Evolutionary conservation across 306 rosid species (phyloP).

Genomic region (Begonia peltatifolia): DNA sequence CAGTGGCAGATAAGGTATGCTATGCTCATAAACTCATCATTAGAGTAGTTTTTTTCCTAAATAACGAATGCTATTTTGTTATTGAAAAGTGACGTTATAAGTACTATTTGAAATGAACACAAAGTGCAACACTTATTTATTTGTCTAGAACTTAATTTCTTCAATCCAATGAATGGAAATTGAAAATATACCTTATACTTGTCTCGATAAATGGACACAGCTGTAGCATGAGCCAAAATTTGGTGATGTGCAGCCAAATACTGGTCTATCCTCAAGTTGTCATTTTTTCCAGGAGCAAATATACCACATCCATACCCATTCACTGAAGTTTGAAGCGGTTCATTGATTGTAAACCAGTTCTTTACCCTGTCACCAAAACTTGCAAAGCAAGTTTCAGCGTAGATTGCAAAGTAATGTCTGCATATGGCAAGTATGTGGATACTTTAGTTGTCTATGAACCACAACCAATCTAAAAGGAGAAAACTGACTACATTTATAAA

Average conservation of each 20-base stretch:
- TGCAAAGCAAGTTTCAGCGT: constrained; percentile 81
- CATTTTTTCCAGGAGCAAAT: constrained; percentile 79
- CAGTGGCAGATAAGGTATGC: no score
- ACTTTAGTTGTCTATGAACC: no score
- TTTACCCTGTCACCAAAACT: constrained; percentile 93
- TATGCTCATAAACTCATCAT: no score
- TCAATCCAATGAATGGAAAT: no score
- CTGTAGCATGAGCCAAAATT: constrained; percentile 79
- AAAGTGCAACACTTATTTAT: no score
- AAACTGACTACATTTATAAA: no score
- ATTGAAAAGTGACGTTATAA: no score
- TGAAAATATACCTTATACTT: constrained; percentile 52
- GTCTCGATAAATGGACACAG: constrained; percentile 54
- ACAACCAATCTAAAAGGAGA: no score
- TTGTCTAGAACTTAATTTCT: no score
- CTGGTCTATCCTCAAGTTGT: constrained; percentile 43
- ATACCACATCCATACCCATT: constrained; percentile 47
- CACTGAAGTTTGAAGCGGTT: constrained; percentile 82
- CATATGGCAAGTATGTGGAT: constrained; percentile 13
- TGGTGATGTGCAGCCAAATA: constrained; percentile 79
- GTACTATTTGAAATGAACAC: no score
- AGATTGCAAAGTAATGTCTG: constrained; percentile 66
- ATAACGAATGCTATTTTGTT: no score
- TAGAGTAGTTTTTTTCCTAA: no score
- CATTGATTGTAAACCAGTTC: constrained; percentile 75